phyloP scores from a whole-genome alignment of 2,329 filamentous ascomycete genomes.

The Hyphodiscus sp. region DNA sequence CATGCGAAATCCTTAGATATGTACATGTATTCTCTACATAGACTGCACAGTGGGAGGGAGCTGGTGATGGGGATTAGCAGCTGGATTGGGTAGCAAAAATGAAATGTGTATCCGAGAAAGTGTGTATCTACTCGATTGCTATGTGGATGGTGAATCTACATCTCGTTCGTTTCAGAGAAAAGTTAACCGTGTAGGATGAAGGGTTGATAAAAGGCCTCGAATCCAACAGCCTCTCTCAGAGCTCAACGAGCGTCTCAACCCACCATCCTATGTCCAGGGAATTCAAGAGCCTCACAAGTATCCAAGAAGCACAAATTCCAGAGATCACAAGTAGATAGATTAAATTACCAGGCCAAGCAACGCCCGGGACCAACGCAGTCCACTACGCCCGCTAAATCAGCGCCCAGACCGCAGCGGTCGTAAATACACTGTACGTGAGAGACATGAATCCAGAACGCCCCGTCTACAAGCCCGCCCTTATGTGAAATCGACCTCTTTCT shows the following conservation, averaged over 20 bases:
- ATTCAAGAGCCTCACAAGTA: neutral
- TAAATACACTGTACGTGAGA: too few relatives aligned
- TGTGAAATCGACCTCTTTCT: neutral
- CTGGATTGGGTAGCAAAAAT: too few relatives aligned
- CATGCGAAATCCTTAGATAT: constrained; percentile 36
- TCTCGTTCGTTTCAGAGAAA: too few relatives aligned
- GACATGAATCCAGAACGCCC: constrained; percentile 2
- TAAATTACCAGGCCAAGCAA: neutral
- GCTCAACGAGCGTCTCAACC: too few relatives aligned
- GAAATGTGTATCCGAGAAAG: too few relatives aligned
- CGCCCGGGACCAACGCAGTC: neutral
- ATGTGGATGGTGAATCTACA: too few relatives aligned
- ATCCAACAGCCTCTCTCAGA: too few relatives aligned
- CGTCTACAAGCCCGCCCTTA: constrained; percentile 1
- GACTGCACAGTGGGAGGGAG: neutral
- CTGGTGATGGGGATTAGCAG: too few relatives aligned
- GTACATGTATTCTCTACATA: neutral
- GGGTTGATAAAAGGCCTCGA: too few relatives aligned
- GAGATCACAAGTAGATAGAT: neutral
- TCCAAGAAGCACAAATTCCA: neutral
- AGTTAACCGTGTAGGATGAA: too few relatives aligned
- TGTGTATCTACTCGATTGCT: too few relatives aligned
- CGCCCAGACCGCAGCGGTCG: neutral
- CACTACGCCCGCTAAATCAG: constrained; percentile 13
- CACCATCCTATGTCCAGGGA: too few relatives aligned